phyloP scores from a whole-genome alignment of 768 basidiomycete genomes.

The Lentinula aciculospora region DNA sequence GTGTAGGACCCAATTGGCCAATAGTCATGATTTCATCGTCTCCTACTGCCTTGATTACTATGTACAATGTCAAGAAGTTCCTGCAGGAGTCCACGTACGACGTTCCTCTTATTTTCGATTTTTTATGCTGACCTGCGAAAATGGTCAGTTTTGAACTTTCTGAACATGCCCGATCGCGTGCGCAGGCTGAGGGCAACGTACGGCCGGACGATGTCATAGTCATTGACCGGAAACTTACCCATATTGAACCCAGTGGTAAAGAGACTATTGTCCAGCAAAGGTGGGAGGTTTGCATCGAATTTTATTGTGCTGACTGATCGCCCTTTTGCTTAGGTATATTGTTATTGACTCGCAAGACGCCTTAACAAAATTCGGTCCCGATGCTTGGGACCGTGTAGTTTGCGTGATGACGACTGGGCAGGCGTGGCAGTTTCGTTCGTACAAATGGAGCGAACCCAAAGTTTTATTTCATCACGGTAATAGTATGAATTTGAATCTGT shows the following conservation, averaged over 20 bases:
- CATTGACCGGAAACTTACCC: conserved; percentile 81
- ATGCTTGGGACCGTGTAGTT: conserved; percentile 95
- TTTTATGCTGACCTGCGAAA: background rate
- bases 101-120: background rate
- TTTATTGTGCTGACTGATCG: background rate
- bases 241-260: conserved; percentile 59
- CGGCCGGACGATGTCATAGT: conserved; percentile 79
- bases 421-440: conserved; percentile 95
- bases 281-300: background rate
- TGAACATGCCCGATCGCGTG: conserved; percentile 65
- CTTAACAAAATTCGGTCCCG: conserved; percentile 83
- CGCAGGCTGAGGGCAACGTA: conserved; percentile 63
- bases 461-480: conserved; percentile 90
- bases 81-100: conserved; percentile 81
- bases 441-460: conserved; percentile 94
- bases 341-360: conserved; percentile 93
- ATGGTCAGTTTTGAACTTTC: conserved; percentile 63
- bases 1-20: conserved; percentile 77
- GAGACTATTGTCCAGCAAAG: conserved; percentile 46
- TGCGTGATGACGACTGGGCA: conserved; percentile 99
- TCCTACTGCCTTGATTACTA: conserved; percentile 91
- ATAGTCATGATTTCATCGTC: conserved; percentile 98
- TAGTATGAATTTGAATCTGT: conserved; percentile 13
- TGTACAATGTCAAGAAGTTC: conserved; percentile 96
- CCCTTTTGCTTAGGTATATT: conserved; percentile 50